These are phyloP conservation scores for Paraleonurus japonicus DNA, from an alignment of 257 asterid genomes.

Conservation along the genomic window DNA sequence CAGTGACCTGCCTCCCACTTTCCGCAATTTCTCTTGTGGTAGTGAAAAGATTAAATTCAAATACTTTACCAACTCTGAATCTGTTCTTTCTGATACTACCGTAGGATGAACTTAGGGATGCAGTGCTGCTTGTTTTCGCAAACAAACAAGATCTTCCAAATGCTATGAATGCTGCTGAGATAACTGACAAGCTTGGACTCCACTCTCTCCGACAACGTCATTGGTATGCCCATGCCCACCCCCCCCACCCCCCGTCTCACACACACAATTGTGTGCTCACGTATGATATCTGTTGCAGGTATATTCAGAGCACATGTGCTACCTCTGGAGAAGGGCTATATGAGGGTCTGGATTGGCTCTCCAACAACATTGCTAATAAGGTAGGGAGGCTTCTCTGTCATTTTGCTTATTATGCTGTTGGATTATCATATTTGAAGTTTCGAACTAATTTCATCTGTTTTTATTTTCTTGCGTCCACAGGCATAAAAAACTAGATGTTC, in stretches of 20 bases:
- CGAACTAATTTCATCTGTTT: background rate
- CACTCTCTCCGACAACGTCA: conserved; percentile 74
- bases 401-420: background rate
- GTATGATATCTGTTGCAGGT: conserved; percentile 37
- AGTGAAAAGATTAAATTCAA: background rate
- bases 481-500: conserved; percentile 30
- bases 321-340: conserved; percentile 71
- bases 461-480: conserved; percentile 30
- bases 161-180: conserved; percentile 77
- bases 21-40: background rate
- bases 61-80: background rate
- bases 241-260: background rate
- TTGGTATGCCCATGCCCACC: conserved; percentile 37
- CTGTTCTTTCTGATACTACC: background rate
- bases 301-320: conserved; percentile 76
- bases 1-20: background rate
- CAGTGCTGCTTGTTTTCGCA: conserved; percentile 70
- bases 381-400: conserved; percentile 16
- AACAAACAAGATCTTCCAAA: conserved; percentile 77
- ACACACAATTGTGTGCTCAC: background rate
- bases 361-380: conserved; percentile 73
- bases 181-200: conserved; percentile 72
- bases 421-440: background rate
- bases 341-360: conserved; percentile 76
- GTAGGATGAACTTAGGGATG: conserved; percentile 64